A percentile compares a stretch with the other conserved stretches of the same genome.
These are phyloP conservation scores for Hysterangium stoloniferum DNA, from an alignment of 768 basidiomycete species.

Conservation along the genomic window DNA sequence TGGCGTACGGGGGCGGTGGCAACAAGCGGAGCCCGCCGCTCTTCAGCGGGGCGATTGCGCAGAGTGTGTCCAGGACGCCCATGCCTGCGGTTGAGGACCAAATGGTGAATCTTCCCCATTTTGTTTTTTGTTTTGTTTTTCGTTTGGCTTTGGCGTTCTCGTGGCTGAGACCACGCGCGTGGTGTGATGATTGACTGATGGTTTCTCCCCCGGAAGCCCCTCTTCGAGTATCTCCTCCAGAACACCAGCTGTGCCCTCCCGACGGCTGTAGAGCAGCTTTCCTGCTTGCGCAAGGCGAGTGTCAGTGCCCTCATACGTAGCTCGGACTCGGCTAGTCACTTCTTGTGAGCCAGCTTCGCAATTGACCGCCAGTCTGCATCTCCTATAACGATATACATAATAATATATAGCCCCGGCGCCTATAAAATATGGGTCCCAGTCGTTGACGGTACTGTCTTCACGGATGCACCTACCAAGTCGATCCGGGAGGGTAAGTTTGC, in stretches of 20 bases:
- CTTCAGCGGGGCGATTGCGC: slow-evolving; percentile 51
- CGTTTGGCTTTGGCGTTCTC: too few species aligned
- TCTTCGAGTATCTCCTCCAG: slow-evolving; percentile 43
- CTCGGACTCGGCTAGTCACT: slow-evolving; percentile 39
- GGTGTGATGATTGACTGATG: too few species aligned
- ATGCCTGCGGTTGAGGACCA: slow-evolving; percentile 45
- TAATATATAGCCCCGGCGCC: slow-evolving; percentile 26
- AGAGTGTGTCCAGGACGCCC: slow-evolving; percentile 49
- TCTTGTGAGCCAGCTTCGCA: slow-evolving; percentile 34
- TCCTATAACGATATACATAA: neutral
- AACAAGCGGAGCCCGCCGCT: slow-evolving; percentile 16
- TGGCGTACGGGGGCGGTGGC: too few species aligned
- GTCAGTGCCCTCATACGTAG: slow-evolving; percentile 45
- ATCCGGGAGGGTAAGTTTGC: slow-evolving; percentile 40
- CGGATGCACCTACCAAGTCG: slow-evolving; percentile 39
- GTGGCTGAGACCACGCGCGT: too few species aligned
- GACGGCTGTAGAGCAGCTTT: slow-evolving; percentile 28
- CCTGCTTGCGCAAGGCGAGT: slow-evolving; percentile 43
- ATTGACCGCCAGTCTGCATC: neutral
- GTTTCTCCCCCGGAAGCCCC: slow-evolving; percentile 26
- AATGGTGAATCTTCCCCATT: slow-evolving; percentile 29
- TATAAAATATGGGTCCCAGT: slow-evolving; percentile 48
- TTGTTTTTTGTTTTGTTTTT: too few species aligned
- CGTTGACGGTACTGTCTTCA: slow-evolving; percentile 44
- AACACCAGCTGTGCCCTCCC: slow-evolving; percentile 36